Evolutionary conservation across 768 basidiomycete genomes (phyloP).

Genomic region (Paxillus involutus): DNA sequence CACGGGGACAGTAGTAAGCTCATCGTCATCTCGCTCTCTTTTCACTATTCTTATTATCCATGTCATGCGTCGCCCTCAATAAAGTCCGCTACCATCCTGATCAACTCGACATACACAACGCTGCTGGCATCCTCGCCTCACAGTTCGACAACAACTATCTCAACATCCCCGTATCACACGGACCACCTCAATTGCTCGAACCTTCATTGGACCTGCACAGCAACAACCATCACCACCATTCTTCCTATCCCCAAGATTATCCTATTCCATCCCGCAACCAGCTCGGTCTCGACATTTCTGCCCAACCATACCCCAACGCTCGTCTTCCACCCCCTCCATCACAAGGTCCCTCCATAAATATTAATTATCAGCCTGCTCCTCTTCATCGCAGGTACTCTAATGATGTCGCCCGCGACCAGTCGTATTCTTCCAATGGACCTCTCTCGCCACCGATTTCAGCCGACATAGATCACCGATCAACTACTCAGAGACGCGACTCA

Average conservation of each 20-base stretch:
- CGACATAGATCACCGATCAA: constrained; percentile 27
- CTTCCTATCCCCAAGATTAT: constrained; percentile 44
- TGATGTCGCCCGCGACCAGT: constrained; percentile 40
- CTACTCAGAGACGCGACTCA: constrained; percentile 46
- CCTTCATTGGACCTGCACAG: constrained; percentile 42
- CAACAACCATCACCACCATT: constrained; percentile 32
- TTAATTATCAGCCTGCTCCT: constrained; percentile 20
- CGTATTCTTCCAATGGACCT: constrained; percentile 34
- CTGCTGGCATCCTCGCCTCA: constrained; percentile 47
- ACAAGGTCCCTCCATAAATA: constrained; percentile 10
- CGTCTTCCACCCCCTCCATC: constrained; percentile 40
- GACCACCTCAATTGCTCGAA: constrained; percentile 44
- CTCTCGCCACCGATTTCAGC: constrained; percentile 20
- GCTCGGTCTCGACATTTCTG: constrained; percentile 42
- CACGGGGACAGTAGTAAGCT: constrained; percentile 45
- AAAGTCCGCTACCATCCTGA: constrained; percentile 69
- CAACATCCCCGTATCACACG: constrained; percentile 42
- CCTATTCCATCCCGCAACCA: constrained; percentile 46
- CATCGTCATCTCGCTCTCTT: constrained; percentile 48
- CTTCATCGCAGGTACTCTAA: constrained; percentile 31
- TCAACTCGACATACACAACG: constrained; percentile 46
- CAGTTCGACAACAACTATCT: constrained; percentile 51
- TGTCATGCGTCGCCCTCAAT: constrained; percentile 45
- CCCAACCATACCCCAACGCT: constrained; percentile 40
- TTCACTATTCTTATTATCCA: constrained; percentile 34